These are phyloP conservation scores for Ustilaginoidea virens DNA, from an alignment of 2,329 filamentous ascomycete species.

Conservation along the genomic window DNA sequence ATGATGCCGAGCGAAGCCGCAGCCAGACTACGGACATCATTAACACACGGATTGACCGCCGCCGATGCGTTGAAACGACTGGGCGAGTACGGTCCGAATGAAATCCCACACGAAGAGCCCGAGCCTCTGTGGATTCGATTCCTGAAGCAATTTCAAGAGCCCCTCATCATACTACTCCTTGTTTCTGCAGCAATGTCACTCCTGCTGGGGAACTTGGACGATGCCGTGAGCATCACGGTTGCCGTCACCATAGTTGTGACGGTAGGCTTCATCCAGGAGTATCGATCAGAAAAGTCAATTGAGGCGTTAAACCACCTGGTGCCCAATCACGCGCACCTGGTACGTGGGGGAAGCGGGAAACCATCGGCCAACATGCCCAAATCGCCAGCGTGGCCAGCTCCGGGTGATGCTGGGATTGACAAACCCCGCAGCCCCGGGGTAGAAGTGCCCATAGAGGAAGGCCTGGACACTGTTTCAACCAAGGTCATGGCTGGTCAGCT, in stretches of 20 bases:
- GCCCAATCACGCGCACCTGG: slow-evolving; percentile 89
- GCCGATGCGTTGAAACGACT: slow-evolving; percentile 69
- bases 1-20: slow-evolving; percentile 70
- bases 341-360: slow-evolving; percentile 41
- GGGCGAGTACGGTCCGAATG: slow-evolving; percentile 73
- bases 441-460: slow-evolving; percentile 44
- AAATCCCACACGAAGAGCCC: slow-evolving; percentile 83
- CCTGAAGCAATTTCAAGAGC: slow-evolving; percentile 91
- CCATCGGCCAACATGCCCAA: slow-evolving; percentile 14
- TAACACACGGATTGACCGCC: slow-evolving; percentile 65
- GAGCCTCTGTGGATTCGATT: slow-evolving; percentile 94
- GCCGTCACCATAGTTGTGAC: slow-evolving; percentile 94
- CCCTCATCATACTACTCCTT: slow-evolving; percentile 81
- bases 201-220: slow-evolving; percentile 82
- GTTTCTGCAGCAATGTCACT: slow-evolving; percentile 79
- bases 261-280: slow-evolving; percentile 94
- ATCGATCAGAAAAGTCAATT: slow-evolving; percentile 91
- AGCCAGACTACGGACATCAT: slow-evolving; percentile 63
- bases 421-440: slow-evolving; percentile 26
- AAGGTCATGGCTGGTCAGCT: slow-evolving; percentile 79
- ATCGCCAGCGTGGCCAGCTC: slow-evolving; percentile 32
- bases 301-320: slow-evolving; percentile 89
- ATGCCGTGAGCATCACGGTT: slow-evolving; percentile 87
- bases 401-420: slow-evolving; percentile 27
- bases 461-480: slow-evolving; percentile 56